Evolutionary conservation across 106 monocot genomes (phyloP).

Genomic region (Narthecium ossifragum): DNA sequence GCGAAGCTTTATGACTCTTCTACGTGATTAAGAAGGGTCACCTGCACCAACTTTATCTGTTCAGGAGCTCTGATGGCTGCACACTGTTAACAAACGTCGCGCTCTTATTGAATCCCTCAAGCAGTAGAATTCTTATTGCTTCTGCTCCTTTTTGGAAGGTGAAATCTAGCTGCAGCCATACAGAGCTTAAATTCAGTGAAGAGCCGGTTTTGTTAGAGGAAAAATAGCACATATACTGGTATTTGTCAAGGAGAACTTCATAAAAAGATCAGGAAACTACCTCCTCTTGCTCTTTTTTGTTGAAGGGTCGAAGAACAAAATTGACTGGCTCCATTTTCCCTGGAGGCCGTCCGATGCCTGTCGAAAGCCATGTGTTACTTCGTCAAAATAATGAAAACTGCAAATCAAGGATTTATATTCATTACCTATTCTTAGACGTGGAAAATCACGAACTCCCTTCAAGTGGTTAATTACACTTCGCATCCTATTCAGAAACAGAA

Average conservation of each 20-base stretch:
- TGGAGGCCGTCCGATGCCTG: constrained; percentile 93
- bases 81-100: constrained; percentile 65
- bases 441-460: constrained; percentile 78
- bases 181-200: background rate
- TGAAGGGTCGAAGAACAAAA: constrained; percentile 83
- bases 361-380: constrained; percentile 15
- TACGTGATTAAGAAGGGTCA: no score
- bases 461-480: constrained; percentile 86
- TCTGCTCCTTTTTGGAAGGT: constrained; percentile 59
- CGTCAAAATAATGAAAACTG: background rate
- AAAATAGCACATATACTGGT: background rate
- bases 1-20: no score
- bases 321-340: constrained; percentile 76
- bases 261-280: constrained; percentile 20
- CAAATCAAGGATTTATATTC: background rate
- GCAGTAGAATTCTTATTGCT: constrained; percentile 59
- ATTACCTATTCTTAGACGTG: constrained; percentile 87
- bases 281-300: constrained; percentile 79
- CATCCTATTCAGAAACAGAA: constrained; percentile 75
- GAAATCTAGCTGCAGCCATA: constrained; percentile 53
- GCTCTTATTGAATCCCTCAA: constrained; percentile 75
- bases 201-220: background rate
- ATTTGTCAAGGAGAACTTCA: background rate
- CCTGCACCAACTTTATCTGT: constrained; percentile 21
- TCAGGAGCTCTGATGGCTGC: constrained; percentile 44